A percentile compares a stretch with the other conserved stretches of the same genome.
Conservation (phyloP, 1,139 yeast genomes). For the Scheffersomyces parashehatae region DNA sequence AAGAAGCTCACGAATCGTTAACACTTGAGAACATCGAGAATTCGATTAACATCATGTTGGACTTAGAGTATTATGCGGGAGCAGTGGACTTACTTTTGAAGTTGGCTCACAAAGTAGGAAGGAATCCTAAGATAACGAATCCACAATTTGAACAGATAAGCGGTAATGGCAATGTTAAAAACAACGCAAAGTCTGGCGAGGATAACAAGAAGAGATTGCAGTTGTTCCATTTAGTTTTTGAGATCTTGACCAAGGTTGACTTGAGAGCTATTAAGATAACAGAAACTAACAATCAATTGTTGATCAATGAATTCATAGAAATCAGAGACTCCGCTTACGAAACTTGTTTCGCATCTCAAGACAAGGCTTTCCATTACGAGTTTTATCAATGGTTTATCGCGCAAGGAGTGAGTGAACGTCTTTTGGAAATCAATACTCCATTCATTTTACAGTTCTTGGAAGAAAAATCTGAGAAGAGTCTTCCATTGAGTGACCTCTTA, state of each 20-base stretch:
- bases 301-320: slow-evolving; percentile 55
- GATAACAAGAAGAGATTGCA: slow-evolving; percentile 43
- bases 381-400: slow-evolving; percentile 90
- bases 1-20: slow-evolving; percentile 76
- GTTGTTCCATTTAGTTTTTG: slow-evolving; percentile 73
- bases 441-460: slow-evolving; percentile 76
- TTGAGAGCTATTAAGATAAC: slow-evolving; percentile 57
- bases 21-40: slow-evolving; percentile 80
- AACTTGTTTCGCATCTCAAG: slow-evolving; percentile 71
- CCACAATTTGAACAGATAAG: slow-evolving; percentile 4
- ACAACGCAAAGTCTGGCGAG: slow-evolving; percentile 12
- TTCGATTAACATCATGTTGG: slow-evolving; percentile 75
- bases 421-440: slow-evolving; percentile 80
- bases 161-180: slow-evolving; percentile 10
- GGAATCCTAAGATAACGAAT: slow-evolving; percentile 6
- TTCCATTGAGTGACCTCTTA: slow-evolving; percentile 75
- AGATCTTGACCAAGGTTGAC: slow-evolving; percentile 71
- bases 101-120: slow-evolving; percentile 70
- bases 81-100: slow-evolving; percentile 82
- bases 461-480: slow-evolving; percentile 65
- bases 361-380: slow-evolving; percentile 83
- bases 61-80: slow-evolving; percentile 77
- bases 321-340: slow-evolving; percentile 73
- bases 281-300: slow-evolving; percentile 42
- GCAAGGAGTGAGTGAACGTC: slow-evolving; percentile 74